A percentile compares a stretch with the other conserved stretches of the same genome.
Conservation (phyloP, 164 flowering plant species). For the Hamamelis virginiana region DNA sequence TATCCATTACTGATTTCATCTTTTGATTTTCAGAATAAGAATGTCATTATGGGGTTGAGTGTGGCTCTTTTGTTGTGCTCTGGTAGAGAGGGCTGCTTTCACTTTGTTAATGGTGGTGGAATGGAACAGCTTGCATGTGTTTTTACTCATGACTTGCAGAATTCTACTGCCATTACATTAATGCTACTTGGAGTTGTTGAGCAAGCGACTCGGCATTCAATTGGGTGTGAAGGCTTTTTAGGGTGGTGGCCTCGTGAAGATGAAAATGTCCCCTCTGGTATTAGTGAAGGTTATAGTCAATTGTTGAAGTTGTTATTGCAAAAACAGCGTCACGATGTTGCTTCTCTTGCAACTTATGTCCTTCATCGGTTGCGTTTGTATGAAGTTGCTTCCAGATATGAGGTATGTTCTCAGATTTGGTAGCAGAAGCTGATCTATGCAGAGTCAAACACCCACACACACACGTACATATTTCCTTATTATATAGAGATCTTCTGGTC, state of each 20-base stretch:
- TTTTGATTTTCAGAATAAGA: slow-evolving; percentile 54
- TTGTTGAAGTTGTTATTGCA: slow-evolving; percentile 72
- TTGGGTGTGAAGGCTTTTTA: slow-evolving; percentile 94
- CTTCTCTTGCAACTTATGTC: slow-evolving; percentile 76
- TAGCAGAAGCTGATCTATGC: neutral
- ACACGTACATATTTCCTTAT: slow-evolving; percentile 1
- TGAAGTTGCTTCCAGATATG: slow-evolving; percentile 87
- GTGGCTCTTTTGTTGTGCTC: slow-evolving; percentile 71
- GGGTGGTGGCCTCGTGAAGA: slow-evolving; percentile 99
- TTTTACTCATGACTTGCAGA: slow-evolving; percentile 35
- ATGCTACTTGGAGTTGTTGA: slow-evolving; percentile 82
- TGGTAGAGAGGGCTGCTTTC: slow-evolving; percentile 76
- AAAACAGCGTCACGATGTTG: slow-evolving; percentile 83
- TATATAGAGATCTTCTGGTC: too few species aligned
- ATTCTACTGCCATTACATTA: slow-evolving; percentile 52
- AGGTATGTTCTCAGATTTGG: slow-evolving; percentile 47
- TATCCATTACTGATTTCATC: neutral
- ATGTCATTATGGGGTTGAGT: slow-evolving; percentile 55
- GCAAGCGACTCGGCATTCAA: slow-evolving; percentile 78
- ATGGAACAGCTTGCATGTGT: slow-evolving; percentile 64
- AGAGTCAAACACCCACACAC: neutral
- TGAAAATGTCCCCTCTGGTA: slow-evolving; percentile 63
- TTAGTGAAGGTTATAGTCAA: slow-evolving; percentile 77
- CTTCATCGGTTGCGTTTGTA: slow-evolving; percentile 84
- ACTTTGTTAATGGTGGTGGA: slow-evolving; percentile 84